A percentile compares a stretch with the other conserved stretches of the same genome.
Conservation (phyloP, 2,329 filamentous ascomycete genomes). For the Penicillium glabrum region DNA sequence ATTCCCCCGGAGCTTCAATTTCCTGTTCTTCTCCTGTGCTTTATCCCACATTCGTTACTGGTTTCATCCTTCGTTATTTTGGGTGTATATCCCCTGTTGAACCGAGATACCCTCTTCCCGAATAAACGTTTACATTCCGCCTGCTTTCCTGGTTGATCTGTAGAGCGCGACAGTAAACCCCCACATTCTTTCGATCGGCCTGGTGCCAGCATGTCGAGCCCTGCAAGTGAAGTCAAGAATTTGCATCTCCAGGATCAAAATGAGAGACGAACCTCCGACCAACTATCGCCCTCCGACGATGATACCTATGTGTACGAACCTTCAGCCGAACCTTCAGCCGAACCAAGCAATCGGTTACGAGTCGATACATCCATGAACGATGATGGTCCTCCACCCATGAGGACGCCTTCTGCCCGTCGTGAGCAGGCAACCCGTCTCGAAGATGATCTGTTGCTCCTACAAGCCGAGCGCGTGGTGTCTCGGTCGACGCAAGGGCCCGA, state of each 20-base stretch:
- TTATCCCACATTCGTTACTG: not conserved
- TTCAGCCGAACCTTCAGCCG: slow-evolving; percentile 8
- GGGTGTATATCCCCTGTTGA: not conserved
- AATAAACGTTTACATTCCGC: not conserved
- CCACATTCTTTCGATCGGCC: slow-evolving; percentile 20
- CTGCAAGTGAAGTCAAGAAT: slow-evolving; percentile 29
- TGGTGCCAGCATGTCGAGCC: slow-evolving; percentile 38
- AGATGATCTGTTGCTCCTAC: slow-evolving; percentile 65
- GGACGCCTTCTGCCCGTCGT: slow-evolving; percentile 57
- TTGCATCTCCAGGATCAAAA: slow-evolving; percentile 27
- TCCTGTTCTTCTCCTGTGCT: not conserved
- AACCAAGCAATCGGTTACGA: slow-evolving; percentile 16
- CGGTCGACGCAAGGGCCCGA: slow-evolving; percentile 36
- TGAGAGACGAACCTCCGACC: slow-evolving; percentile 23
- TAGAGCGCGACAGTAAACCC: slow-evolving; percentile 1
- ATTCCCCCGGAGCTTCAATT: not conserved
- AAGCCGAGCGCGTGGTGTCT: slow-evolving; percentile 62
- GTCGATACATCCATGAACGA: slow-evolving; percentile 28
- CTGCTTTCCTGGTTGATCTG: slow-evolving; percentile 2
- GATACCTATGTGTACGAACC: slow-evolving; percentile 30
- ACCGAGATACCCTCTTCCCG: too few species aligned
- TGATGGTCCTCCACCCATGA: slow-evolving; percentile 13
- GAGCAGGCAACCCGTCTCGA: slow-evolving; percentile 63
- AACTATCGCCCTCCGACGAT: slow-evolving; percentile 32
- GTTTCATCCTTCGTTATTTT: not conserved